Base-by-base conservation (phyloP, 768 basidiomycete genomes). In the Boletus fagicola region DNA sequence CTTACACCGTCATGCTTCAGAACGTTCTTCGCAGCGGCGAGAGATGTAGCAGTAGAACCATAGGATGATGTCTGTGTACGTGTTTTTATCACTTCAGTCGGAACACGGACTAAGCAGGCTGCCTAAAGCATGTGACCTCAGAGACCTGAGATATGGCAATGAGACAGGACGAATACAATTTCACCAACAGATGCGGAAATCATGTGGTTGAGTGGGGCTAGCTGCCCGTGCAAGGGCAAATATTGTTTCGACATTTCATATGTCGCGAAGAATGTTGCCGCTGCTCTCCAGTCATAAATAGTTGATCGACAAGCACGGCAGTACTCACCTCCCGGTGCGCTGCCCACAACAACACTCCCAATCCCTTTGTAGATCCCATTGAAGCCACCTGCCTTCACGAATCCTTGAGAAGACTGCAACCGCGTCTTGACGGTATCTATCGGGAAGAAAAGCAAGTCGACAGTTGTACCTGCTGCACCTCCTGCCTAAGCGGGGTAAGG, bases 381-480 rank as follows among this genome's bases (percentile, higher is more conserved):
- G 72, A 98, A 91, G 0, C 94, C 97, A 16, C 96, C 96, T 2
- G 93, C 87, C 30, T 77, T 76, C 45, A 83, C 69, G 71, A 99
- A 98, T 18, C 96, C 97, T 66, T 91, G 86, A 3, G 85, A 71
- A 7, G 94, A 89, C 66, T 99, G 96, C 35, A 97, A 80, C 48
- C 96, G 87, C 39, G 97, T 98, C 75, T 99, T 99, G 70, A 98
- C 74, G 1, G 96, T 97, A 75, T 99, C 96, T 56, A 99, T 85
- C 2, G 96, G 96, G 72, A 94, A 99, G 77, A 99, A 95, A 22
- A 97, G 81, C 45, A 98, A 81, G 75, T 99, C 96, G 18, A 98
- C 96, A 2, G 93, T 81, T 9, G 92, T 89, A 28, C 96, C 96
- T 33, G 97, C 93, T n/a, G 87, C 71, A 22, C 90, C 95, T 26